Evolutionary conservation across 2,329 filamentous ascomycete species (phyloP).

Genomic region (Epichloe amarillans): DNA sequence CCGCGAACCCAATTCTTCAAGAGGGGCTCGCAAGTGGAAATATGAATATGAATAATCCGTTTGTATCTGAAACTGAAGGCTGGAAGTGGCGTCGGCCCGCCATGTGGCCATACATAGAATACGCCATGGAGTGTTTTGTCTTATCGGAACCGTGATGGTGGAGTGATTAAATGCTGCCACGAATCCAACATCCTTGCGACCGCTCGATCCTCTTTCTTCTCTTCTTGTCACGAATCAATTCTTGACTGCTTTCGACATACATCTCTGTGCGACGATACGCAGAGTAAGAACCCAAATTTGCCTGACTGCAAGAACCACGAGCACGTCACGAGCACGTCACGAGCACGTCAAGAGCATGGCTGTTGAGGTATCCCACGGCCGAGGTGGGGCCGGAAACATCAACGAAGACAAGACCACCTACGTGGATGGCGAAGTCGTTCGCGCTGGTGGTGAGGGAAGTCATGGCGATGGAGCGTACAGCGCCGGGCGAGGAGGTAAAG

Average conservation of each 20-base stretch:
- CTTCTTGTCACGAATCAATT: neutral
- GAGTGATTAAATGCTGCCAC: neutral
- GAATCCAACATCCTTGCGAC: neutral
- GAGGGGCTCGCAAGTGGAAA: too few species aligned
- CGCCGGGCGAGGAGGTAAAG: conserved; percentile 44
- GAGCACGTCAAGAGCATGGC: conserved; percentile 13
- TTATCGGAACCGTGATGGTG: neutral
- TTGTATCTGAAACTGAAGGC: neutral
- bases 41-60: too few species aligned
- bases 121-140: neutral
- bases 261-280: too few species aligned
- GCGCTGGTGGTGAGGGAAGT: conserved; percentile 37
- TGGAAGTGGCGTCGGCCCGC: neutral
- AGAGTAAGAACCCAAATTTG: too few species aligned
- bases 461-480: conserved; percentile 46
- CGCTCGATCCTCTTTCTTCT: neutral
- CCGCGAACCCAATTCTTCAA: neutral
- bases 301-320: neutral
- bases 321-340: neutral
- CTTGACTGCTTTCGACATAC: too few species aligned
- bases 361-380: conserved; percentile 44
- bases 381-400: conserved; percentile 50
- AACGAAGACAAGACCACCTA: conserved; percentile 43
- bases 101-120: neutral
- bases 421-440: conserved; percentile 48